Evolutionary conservation across 345 rosid species (phyloP), one percentile per base, ranked within the genome.

Genomic region (Citrus cavaleriei): DNA sequence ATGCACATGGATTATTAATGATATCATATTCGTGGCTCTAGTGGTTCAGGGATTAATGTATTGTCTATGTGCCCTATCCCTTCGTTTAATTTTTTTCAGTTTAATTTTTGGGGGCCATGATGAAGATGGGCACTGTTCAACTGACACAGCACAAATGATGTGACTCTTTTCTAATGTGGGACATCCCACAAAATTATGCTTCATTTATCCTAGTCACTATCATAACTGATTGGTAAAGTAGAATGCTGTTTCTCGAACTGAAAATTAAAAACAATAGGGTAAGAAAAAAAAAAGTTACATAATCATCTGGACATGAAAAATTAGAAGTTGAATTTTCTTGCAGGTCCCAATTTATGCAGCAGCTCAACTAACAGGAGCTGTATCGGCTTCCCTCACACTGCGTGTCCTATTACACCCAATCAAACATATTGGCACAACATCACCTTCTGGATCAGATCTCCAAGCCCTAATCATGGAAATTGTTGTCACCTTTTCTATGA

Each of bases 401-500:
- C 78, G 78, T 57, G 80, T 68, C 13, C 59, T 89, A 28, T 68
- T 89, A 27, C 81, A 87, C 60, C 90, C 90, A 5, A 86, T 85
- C 62, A 72, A 73, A 83, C 74, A 38, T 35, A 7, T 86, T 2
- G 92, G 92, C 55, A 85, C 82, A 0, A 87, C 92, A 78, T 73
- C 90, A 32, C 90, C 92, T 30, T 83, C 90, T 3, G 92, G 90
- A 3, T 37, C 92, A 10, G 86, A 84, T 21, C 3, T 71, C 59
- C 88, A 89, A 83, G 91, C 89, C 81, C 86, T 87, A 13, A 46
- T 85, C 80, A 89, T 87, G 92, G 90, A 88, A 81, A 80, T 85
- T 24, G 81, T 87, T 12, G 92, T 86, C 7, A 87, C 90, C 0
- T 89, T 89, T 79, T 74, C 81, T 7, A 81, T 87, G 90, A 86